Evolutionary conservation across 495 filamentous ascomycete genomes (phyloP), one percentile per base, ranked within the genome.

Genomic region (Penicillium cataractarum): DNA sequence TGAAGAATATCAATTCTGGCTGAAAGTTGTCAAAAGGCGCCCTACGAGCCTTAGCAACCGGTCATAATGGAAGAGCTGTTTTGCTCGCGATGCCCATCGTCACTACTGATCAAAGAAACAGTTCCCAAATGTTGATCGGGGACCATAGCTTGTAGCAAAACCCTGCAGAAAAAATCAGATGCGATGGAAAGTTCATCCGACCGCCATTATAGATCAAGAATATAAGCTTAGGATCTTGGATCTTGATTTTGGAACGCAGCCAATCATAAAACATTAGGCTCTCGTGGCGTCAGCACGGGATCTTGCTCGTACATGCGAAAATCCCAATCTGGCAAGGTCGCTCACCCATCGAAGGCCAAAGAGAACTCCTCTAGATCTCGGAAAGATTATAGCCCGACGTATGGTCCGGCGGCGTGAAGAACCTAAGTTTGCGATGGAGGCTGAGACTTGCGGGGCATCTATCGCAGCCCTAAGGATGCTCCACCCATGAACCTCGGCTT

Each of bases 371-470:
- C 31, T 39, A 55, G 35, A 62, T 52, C 17, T 60, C 63, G 58
- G 66, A 37, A 35, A 13, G 61, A 56, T 8, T 46, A 62, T 46
- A 56, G 42, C 27, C 64, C 61, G 56, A 66, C 50, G 24, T 13
- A 31, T 31, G 29, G 33, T 52, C 12, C 57, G 59, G 44, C 17
- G 7, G 37, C 31, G 6, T 58, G 37, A 33, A 9, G 31, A 24
- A 42, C 22, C 13, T 54, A 8, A 37, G 19, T 37, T 32, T 63
- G 56, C 52, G 42, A 62, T 55, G 31, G 17, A 57, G 37, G 24
- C 51, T 58, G 48, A 51, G 56, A 9, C 46, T 42, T 39, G 27
- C 31, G 49, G 51, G 50, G 26, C 32, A 24, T 35, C 17, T 50
- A 22, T 9, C 12, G 42, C 32, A 58, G 54, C 54, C 40, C 32